Conservation (phyloP, 148 eudicot species). For the Polygonum aviculare region DNA sequence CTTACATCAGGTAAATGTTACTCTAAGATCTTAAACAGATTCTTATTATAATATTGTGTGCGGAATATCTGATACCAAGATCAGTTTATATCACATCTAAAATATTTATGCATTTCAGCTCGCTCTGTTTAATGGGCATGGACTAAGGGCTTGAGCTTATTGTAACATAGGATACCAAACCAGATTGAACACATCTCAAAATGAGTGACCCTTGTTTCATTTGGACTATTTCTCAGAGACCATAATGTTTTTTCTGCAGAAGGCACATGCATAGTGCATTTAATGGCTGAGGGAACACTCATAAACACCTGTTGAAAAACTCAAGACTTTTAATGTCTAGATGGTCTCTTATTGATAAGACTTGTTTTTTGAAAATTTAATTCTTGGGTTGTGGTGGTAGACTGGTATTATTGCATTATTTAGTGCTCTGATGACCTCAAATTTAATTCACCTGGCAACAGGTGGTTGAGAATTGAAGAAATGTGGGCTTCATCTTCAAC, state of each 20-base stretch:
- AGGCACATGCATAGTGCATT: slow-evolving; percentile 5
- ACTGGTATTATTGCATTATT: not conserved
- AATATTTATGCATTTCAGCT: not conserved
- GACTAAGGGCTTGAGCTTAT: not conserved
- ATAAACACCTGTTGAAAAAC: slow-evolving; percentile 2
- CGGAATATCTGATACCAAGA: too few species aligned
- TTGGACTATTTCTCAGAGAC: not conserved
- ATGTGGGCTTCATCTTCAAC: not conserved
- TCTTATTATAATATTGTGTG: not conserved
- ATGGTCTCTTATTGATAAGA: not conserved
- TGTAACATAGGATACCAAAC: not conserved
- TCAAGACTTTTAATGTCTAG: not conserved
- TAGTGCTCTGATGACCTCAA: not conserved
- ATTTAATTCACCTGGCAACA: slow-evolving; percentile 8
- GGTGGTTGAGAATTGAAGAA: slow-evolving; percentile 1
- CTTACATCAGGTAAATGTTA: not conserved
- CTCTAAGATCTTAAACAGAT: not conserved
- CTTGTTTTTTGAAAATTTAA: not conserved
- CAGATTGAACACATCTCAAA: not conserved
- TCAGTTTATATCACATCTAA: too few species aligned
- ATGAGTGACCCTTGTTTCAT: not conserved
- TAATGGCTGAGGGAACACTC: not conserved
- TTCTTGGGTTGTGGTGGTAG: not conserved
- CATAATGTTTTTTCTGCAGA: not conserved
- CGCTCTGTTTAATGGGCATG: not conserved